Base-by-base conservation (phyloP, 257 asterid species). In the Solanum dulcamara region DNA sequence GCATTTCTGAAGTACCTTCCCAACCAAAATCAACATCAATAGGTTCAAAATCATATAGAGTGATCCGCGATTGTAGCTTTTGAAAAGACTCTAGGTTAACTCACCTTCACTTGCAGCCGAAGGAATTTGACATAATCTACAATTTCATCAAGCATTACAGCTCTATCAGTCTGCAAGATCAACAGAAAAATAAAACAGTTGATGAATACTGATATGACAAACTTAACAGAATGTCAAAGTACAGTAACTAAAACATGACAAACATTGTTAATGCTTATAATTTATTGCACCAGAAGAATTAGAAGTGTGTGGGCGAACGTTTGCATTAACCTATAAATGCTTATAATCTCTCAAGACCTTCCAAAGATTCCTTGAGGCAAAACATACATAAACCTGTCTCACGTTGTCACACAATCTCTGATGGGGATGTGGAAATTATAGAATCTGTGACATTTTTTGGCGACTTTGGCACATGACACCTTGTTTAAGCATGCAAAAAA, bases 81-180 rank as follows among this genome's bases (percentile, higher is more conserved):
- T 30, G 42, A 44, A 46, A 46, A 28, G 26, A 77, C 8, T 48
- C 11, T 84, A 28, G 22, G 62, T 66, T 38, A 46, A 57, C 26
- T 28, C 90, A 96, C 99, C 98, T 96, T 96, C 86, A 96, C 98
- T 91, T 96, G 99, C 83, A 96, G 98, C 83, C 98, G 90, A 89
- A 96, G 90, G 94, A 96, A 96, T 93, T 96, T 96, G 80, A 96
- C 98, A 84, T 96, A 96, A 89, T 96, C 99, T 86, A 95, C 97
- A 87, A 96, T 92, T 90, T 96, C 99, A 84, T 96, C 99, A 82
- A 96, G 95, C 99, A 96, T 96, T 72, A 95, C 96, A 40, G 99
- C 99, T 92, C 97, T 95, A 91, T 96, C 99, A 79, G 98, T 94
- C 99, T 96, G 96, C 88, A 80, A 30, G 66, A 48, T 66, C 67